Evolutionary conservation across 23 red algal genomes (phyloP).

Genomic region (Gracilariopsis chorda): DNA sequence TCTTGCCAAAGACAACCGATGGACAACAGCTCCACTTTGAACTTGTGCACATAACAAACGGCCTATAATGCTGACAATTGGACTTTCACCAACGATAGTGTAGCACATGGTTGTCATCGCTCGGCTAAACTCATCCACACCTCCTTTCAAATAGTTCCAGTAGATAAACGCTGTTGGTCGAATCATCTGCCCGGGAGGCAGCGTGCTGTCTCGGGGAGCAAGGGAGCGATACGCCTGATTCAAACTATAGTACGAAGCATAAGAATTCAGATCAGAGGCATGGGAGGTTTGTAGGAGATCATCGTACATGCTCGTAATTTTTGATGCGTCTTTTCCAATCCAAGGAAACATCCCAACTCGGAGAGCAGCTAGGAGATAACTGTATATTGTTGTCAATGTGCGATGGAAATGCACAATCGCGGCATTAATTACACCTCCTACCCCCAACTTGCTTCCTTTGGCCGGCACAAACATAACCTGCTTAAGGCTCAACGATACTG

Average conservation of each 20-base stretch:
- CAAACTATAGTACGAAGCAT: constrained; percentile 19
- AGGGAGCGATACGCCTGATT: not conserved
- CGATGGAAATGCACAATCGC: constrained; percentile 4
- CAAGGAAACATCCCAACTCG: not conserved
- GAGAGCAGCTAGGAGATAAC: not conserved
- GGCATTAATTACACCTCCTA: not conserved
- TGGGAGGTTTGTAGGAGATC: not conserved
- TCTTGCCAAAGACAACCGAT: not conserved
- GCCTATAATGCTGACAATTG: constrained; percentile 1
- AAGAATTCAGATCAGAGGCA: constrained; percentile 18
- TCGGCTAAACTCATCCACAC: constrained; percentile 17
- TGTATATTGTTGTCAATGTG: not conserved
- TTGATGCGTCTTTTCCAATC: not conserved
- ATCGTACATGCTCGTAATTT: constrained; percentile 3
- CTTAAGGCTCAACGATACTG: not conserved
- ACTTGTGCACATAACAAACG: not conserved
- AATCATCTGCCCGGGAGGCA: constrained; percentile 5
- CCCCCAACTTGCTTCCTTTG: constrained; percentile 3
- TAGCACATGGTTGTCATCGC: not conserved
- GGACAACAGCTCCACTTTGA: not conserved
- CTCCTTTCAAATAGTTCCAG: constrained; percentile 18
- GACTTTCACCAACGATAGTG: not conserved
- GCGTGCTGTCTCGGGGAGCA: not conserved
- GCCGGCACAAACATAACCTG: constrained; percentile 3
- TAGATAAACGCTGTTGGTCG: not conserved